Conservation (phyloP, 108 stramenopile species). For the Heterococcus sp. region DNA sequence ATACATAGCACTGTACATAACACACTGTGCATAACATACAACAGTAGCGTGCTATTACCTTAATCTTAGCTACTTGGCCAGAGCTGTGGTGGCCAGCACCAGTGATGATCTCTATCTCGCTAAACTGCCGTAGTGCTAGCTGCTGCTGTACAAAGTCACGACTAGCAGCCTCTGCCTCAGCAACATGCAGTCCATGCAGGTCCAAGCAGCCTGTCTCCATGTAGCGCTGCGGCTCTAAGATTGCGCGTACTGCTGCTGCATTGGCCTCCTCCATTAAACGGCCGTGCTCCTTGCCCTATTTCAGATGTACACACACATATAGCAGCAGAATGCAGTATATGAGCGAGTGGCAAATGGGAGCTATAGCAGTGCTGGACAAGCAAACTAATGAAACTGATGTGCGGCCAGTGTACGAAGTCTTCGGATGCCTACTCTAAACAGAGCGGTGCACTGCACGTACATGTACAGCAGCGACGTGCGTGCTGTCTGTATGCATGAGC, state of each 20-base stretch:
- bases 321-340: background rate
- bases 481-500: too few relatives aligned
- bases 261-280: slow-evolving; percentile 1
- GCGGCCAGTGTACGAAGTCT: background rate
- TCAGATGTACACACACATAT: background rate
- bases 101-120: slow-evolving; percentile 20
- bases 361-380: background rate
- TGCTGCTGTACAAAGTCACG: background rate
- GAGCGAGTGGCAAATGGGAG: background rate
- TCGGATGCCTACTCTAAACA: background rate
- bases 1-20: too few relatives aligned
- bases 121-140: background rate
- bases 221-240: background rate
- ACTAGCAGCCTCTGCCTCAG: slow-evolving; percentile 2
- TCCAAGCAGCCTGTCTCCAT: slow-evolving; percentile 1
- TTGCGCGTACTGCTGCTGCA: background rate
- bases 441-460: background rate
- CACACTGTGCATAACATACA: too few relatives aligned
- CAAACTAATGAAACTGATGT: background rate
- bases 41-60: too few relatives aligned
- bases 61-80: too few relatives aligned
- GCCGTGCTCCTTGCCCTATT: slow-evolving; percentile 11
- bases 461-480: too few relatives aligned
- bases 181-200: slow-evolving; percentile 23
- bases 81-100: slow-evolving; percentile 28